phyloP scores from a whole-genome alignment of 2,329 filamentous ascomycete genomes.

The Scedosporium boydii region DNA sequence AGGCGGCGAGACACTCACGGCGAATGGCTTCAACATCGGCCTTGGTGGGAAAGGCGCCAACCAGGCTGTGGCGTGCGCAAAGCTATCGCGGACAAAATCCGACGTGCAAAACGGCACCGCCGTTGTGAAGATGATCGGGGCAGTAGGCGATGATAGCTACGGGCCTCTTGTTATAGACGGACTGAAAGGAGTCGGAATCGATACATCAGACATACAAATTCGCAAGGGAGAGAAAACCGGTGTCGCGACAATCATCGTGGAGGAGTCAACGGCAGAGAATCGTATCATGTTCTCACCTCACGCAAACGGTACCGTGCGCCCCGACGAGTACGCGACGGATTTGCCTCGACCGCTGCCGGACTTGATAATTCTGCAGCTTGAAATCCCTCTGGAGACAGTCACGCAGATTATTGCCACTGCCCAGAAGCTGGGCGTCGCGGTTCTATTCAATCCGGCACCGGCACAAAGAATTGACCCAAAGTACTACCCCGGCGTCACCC shows the following conservation, averaged over 20 bases:
- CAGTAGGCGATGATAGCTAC: constrained; percentile 62
- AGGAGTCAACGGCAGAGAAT: constrained; percentile 64
- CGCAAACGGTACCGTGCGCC: constrained; percentile 49
- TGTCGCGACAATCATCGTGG: constrained; percentile 67
- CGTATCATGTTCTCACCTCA: constrained; percentile 65
- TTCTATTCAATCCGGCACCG: constrained; percentile 80
- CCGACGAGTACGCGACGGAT: constrained; percentile 21
- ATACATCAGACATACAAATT: constrained; percentile 42
- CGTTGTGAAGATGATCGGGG: constrained; percentile 61
- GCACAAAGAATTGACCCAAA: constrained; percentile 58
- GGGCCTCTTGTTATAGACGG: constrained; percentile 48
- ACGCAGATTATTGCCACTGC: constrained; percentile 48
- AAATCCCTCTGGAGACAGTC: constrained; percentile 60
- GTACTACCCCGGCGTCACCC: constrained; percentile 59
- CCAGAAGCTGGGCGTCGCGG: constrained; percentile 38
- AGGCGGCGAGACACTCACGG: constrained; percentile 80
- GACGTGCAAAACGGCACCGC: constrained; percentile 22
- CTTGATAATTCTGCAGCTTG: constrained; percentile 68
- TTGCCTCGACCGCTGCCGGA: constrained; percentile 36
- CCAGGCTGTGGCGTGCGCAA: constrained; percentile 82
- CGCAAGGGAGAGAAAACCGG: constrained; percentile 47
- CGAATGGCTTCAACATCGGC: constrained; percentile 61
- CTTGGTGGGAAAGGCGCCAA: constrained; percentile 93
- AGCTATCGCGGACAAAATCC: constrained; percentile 54
- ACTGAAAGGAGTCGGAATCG: constrained; percentile 52